Percentiles rank a stretch among this genome's conserved stretches.
Evolutionary conservation across 2,329 filamentous ascomycete genomes (phyloP).

Genomic region (Pyrenochaeta sp.): DNA sequence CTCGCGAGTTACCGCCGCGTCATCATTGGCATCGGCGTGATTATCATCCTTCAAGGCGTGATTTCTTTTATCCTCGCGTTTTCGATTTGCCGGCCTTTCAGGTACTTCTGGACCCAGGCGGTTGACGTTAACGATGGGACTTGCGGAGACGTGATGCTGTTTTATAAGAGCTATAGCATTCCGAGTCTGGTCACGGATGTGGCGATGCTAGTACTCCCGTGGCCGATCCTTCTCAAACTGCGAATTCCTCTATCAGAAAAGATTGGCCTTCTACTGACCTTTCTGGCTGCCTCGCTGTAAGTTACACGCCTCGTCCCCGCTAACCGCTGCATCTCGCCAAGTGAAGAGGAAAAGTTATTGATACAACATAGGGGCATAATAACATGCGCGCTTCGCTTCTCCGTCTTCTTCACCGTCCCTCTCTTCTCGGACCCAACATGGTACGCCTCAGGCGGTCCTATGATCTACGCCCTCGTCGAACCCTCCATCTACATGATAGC

Average conservation of each 20-base stretch:
- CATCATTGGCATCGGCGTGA: slow-evolving; percentile 9
- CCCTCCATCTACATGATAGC: slow-evolving; percentile 9
- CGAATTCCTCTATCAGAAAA: slow-evolving; percentile 1
- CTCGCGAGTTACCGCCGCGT: slow-evolving; percentile 3
- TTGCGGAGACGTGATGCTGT: slow-evolving; percentile 13
- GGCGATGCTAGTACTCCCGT: slow-evolving; percentile 9
- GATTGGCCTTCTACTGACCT: slow-evolving; percentile 4
- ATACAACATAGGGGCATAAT: slow-evolving; percentile 1
- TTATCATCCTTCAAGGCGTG: slow-evolving; percentile 14
- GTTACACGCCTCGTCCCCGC: not conserved
- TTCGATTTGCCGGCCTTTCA: slow-evolving; percentile 14
- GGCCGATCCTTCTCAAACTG: slow-evolving; percentile 9
- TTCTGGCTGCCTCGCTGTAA: slow-evolving; percentile 7
- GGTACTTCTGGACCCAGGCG: slow-evolving; percentile 17
- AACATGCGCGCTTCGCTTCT: slow-evolving; percentile 5
- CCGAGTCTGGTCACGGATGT: slow-evolving; percentile 15
- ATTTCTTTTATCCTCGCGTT: slow-evolving; percentile 10
- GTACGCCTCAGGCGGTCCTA: slow-evolving; percentile 6
- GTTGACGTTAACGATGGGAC: slow-evolving; percentile 8
- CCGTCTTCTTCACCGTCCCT: slow-evolving; percentile 3
- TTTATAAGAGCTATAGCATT: slow-evolving; percentile 16
- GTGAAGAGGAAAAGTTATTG: not conserved
- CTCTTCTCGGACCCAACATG: slow-evolving; percentile 9
- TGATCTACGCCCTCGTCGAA: slow-evolving; percentile 7
- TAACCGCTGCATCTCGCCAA: not conserved